Conservation (phyloP, 805 yeast genomes). For the Lachancea waltii region DNA sequence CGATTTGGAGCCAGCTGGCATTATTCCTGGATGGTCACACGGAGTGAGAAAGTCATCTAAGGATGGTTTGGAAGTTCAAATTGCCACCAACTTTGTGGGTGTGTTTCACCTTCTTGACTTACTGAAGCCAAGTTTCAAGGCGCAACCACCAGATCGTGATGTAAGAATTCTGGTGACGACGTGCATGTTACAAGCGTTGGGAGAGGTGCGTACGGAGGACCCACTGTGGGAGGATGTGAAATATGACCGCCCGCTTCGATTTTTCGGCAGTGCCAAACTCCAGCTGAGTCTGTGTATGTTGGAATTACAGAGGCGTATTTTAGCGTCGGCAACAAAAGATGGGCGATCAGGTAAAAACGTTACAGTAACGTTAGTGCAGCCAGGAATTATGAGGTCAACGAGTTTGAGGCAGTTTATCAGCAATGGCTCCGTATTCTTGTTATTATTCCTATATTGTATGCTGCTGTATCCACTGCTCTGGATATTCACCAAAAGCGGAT, state of each 20-base stretch:
- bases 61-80: conserved; percentile 85
- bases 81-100: conserved; percentile 74
- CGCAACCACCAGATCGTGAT: conserved; percentile 93
- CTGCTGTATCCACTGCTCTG: conserved; percentile 77
- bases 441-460: conserved; percentile 50
- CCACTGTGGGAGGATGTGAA: conserved; percentile 53
- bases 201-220: conserved; percentile 53
- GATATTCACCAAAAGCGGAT: conserved; percentile 67
- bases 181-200: conserved; percentile 74
- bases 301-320: conserved; percentile 66
- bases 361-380: conserved; percentile 71
- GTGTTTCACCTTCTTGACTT: conserved; percentile 77
- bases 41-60: conserved; percentile 53
- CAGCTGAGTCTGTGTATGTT: conserved; percentile 67
- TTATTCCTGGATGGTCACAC: conserved; percentile 19
- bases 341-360: conserved; percentile 48
- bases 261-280: conserved; percentile 77
- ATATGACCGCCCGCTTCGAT: conserved; percentile 66
- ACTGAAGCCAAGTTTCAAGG: conserved; percentile 73
- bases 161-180: conserved; percentile 75
- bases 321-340: conserved; percentile 49
- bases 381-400: conserved; percentile 88
- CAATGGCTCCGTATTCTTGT: conserved; percentile 63
- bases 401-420: conserved; percentile 73
- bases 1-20: conserved; percentile 65